A percentile compares a stretch with the other conserved stretches of the same genome.
These are phyloP conservation scores for Verbena officinalis DNA, from an alignment of 257 asterid species.

Conservation along the genomic window DNA sequence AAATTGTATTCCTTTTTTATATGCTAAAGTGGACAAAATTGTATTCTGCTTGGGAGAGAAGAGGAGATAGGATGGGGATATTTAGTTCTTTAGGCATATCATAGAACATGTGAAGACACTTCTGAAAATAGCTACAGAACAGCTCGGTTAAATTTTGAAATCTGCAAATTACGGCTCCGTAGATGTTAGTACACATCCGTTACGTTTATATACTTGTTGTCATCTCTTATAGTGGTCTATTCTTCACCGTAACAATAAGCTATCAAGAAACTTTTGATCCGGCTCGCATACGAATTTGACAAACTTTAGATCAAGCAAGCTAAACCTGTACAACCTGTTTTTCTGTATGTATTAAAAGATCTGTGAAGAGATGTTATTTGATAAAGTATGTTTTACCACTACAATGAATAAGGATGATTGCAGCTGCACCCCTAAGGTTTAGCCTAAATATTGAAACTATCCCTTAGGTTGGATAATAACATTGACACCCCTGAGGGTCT, in stretches of 20 bases:
- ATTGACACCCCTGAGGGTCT: no score
- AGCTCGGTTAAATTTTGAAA: no score
- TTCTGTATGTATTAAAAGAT: background rate
- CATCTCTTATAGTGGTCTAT: background rate
- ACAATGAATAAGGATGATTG: no score
- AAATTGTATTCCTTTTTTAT: background rate
- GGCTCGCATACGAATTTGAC: background rate
- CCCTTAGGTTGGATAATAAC: no score
- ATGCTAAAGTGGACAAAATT: background rate
- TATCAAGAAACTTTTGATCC: background rate
- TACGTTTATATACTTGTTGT: background rate
- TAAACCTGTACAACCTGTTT: background rate
- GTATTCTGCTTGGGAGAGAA: background rate
- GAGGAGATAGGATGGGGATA: background rate
- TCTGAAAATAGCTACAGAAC: no score
- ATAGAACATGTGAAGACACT: no score
- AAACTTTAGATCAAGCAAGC: background rate
- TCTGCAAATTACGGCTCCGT: no score
- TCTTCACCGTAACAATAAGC: background rate
- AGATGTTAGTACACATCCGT: background rate
- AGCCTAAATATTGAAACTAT: no score
- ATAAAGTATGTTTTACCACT: background rate
- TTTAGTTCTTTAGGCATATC: background rate
- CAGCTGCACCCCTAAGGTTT: no score
- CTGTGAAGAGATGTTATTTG: background rate